Percentiles rank a stretch among this genome's conserved stretches.
phyloP scores from a whole-genome alignment of 208 protist genomes.

The Phytomonas serpens region DNA sequence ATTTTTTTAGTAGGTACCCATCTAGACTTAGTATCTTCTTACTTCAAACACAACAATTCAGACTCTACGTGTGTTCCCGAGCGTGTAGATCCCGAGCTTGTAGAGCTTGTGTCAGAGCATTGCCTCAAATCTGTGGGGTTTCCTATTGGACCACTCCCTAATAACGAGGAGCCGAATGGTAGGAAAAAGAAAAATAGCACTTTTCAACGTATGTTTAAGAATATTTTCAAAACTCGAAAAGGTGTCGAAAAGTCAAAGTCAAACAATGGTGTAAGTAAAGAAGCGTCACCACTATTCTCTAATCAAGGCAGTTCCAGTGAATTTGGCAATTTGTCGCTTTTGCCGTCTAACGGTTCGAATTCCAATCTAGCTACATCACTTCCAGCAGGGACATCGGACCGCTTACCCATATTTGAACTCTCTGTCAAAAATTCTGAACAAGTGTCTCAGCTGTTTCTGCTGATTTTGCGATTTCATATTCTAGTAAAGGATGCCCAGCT shows the following conservation, averaged over 20 bases:
- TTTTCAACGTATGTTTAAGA: constrained; percentile 1
- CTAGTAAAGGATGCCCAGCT: constrained; percentile 3
- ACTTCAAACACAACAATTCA: constrained; percentile 5
- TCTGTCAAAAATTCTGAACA: constrained; percentile 11
- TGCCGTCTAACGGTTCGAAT: not conserved
- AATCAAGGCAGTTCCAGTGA: not conserved
- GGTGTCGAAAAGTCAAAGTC: not conserved
- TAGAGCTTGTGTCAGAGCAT: not conserved
- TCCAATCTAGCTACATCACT: not conserved
- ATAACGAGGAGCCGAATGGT: not conserved
- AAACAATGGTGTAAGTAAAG: not conserved
- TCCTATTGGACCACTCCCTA: not conserved
- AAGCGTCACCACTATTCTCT: not conserved
- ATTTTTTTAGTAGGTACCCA: constrained; percentile 56
- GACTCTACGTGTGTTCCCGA: not conserved
- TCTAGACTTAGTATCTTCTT: constrained; percentile 13
- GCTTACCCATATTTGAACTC: constrained; percentile 11
- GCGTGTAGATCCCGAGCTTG: constrained; percentile 1
- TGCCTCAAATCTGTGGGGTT: not conserved
- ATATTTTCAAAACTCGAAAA: not conserved
- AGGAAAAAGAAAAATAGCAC: constrained; percentile 8
- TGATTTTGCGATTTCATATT: constrained; percentile 10
- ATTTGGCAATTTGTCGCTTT: not conserved
- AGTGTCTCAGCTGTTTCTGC: constrained; percentile 11
- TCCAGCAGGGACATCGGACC: constrained; percentile 1